phyloP scores from a whole-genome alignment of 768 basidiomycete genomes.

The Pluteus cervinus region DNA sequence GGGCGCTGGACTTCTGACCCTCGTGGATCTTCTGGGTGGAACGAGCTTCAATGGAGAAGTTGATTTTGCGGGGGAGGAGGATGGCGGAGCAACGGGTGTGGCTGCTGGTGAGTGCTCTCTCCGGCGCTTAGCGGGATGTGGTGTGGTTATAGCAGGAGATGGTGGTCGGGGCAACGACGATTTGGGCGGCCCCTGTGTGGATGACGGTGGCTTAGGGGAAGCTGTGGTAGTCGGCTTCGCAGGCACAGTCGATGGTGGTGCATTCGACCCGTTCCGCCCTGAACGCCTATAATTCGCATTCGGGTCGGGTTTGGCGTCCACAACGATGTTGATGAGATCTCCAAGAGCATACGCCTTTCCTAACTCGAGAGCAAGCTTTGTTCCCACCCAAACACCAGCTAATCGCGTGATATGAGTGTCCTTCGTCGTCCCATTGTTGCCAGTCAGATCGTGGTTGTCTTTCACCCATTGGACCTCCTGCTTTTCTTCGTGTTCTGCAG shows the following conservation, averaged over 20 bases:
- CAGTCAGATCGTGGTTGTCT: slow-evolving; percentile 64
- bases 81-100: slow-evolving; percentile 19
- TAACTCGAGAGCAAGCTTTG: slow-evolving; percentile 57
- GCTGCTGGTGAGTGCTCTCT: slow-evolving; percentile 54
- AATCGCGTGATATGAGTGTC: slow-evolving; percentile 63
- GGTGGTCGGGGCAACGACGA: slow-evolving; percentile 23
- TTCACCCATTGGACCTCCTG: slow-evolving; percentile 81
- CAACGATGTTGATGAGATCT: slow-evolving; percentile 57
- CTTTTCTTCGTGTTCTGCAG: slow-evolving; percentile 71
- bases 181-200: slow-evolving; percentile 14
- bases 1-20: slow-evolving; percentile 35
- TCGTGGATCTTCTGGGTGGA: slow-evolving; percentile 26
- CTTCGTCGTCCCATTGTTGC: slow-evolving; percentile 69
- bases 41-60: slow-evolving; percentile 17
- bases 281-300: slow-evolving; percentile 74
- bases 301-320: slow-evolving; percentile 73
- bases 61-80: slow-evolving; percentile 8
- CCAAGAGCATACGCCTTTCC: slow-evolving; percentile 63
- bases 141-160: slow-evolving; percentile 36
- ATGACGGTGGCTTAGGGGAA: slow-evolving; percentile 21
- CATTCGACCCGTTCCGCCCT: slow-evolving; percentile 28
- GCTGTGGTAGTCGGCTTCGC: slow-evolving; percentile 14
- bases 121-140: slow-evolving; percentile 53
- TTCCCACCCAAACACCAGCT: slow-evolving; percentile 84
- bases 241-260: slow-evolving; percentile 19